Base-by-base conservation (phyloP, 2,329 filamentous ascomycete species). In the Phyllosticta ampelicida region DNA sequence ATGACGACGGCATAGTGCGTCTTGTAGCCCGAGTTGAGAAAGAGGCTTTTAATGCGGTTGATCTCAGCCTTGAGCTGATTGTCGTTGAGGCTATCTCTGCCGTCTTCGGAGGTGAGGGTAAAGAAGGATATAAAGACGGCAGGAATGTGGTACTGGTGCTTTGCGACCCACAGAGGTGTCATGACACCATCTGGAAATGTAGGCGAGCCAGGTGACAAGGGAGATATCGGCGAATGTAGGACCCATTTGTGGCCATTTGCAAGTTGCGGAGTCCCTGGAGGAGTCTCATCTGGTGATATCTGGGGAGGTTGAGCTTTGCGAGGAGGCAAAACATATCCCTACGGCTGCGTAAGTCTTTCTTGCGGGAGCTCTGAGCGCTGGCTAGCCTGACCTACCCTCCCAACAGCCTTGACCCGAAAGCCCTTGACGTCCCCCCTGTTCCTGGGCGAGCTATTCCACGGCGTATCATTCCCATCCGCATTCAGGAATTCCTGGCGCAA, bases 171-270 rank as follows among this genome's bases (percentile, higher is more conserved):
- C 61, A 82, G 74, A 19, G 86, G 80, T 61, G 90, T 84, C 69
- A 96, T 84, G 60, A 96, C 77, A 4, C 92, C 94, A 73, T 97
- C 94, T 8, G 92, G 91, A 68, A 94, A 97, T 2, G 95, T 80
- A 2, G 84, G 78, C 8, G 92, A 96, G 8, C 80, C 81, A 3
- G 91, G 90, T 48, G 88, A 94, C 28, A 97, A 78, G 0, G 92
- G 94, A 2, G 94, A 97, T 63, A 96, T 84, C 1, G 91, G 89
- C 11, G 94, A 97, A 71, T 97, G 92, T 4, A 96, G 75, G n/a
- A 84, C 76, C 60, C 73, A 74, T 53, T 67, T 68, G 16, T 66
- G 66, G 48, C 66, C 68, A 65, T 79, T 73, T 57, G 79, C 74
- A 19, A 52, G 78, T 76, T 18, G 78, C 80, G 52, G 81, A 73